A percentile compares a stretch with the other conserved stretches of the same genome.
phyloP scores from a whole-genome alignment of 345 rosid genomes.

The Salix viminalis region DNA sequence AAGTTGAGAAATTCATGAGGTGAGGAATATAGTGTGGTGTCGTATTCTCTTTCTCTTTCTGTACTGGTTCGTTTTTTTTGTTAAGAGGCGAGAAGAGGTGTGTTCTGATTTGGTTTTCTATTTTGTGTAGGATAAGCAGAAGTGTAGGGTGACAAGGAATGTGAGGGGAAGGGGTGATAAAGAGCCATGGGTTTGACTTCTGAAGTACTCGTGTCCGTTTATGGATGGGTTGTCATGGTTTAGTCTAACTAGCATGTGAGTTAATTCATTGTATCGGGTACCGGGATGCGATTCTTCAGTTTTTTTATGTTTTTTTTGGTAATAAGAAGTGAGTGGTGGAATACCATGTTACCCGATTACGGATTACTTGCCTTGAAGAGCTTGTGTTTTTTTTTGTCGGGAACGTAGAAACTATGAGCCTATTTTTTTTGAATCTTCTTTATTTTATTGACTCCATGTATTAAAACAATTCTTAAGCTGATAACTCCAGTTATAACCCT shows the following conservation, averaged over 20 bases:
- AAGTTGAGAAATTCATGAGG: not conserved
- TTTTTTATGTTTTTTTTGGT: too few relatives aligned
- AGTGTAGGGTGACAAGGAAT: conserved; percentile 10
- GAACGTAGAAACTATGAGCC: too few relatives aligned
- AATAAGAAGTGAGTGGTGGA: too few relatives aligned
- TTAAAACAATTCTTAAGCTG: too few relatives aligned
- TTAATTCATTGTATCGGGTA: not conserved
- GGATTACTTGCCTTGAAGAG: too few relatives aligned
- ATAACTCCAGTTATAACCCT: too few relatives aligned
- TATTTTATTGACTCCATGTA: too few relatives aligned
- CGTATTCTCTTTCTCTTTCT: not conserved
- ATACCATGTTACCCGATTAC: too few relatives aligned
- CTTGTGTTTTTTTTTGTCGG: too few relatives aligned
- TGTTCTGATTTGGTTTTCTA: not conserved
- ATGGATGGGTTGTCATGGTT: conserved; percentile 7
- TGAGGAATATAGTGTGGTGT: not conserved
- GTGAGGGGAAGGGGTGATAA: not conserved
- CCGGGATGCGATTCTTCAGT: too few relatives aligned
- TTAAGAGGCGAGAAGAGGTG: not conserved
- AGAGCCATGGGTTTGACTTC: not conserved
- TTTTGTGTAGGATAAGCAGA: conserved; percentile 17
- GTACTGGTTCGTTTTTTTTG: not conserved
- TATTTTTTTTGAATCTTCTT: too few relatives aligned
- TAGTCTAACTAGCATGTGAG: conserved; percentile 29
- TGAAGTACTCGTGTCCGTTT: conserved; percentile 11